Evolutionary conservation across 2,329 filamentous ascomycete species (phyloP).

Genomic region (Davidsoniella australis): DNA sequence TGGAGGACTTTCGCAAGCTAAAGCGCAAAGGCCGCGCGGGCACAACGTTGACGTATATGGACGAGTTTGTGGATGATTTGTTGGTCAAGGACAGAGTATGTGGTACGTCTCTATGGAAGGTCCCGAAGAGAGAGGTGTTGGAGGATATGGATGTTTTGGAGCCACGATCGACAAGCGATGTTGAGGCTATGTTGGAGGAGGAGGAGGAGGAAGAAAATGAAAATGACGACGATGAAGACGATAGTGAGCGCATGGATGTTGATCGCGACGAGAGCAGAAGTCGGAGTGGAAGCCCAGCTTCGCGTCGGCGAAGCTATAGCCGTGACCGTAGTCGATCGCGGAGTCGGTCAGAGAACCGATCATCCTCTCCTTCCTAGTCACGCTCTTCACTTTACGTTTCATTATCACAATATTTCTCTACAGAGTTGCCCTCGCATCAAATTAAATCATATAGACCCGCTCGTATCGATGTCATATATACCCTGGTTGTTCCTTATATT

Average conservation of each 20-base stretch:
- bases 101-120: constrained; percentile 80
- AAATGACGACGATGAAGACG: constrained; percentile 19
- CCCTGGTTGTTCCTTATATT: too few relatives aligned
- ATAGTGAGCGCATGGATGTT: constrained; percentile 15
- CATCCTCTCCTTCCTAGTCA: background rate
- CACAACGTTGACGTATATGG: constrained; percentile 62
- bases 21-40: constrained; percentile 58
- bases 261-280: constrained; percentile 8
- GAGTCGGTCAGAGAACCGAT: constrained; percentile 14
- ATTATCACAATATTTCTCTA: background rate
- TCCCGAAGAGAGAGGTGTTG: constrained; percentile 63
- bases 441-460: background rate
- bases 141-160: constrained; percentile 84
- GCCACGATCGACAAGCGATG: constrained; percentile 62
- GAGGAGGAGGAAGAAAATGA: constrained; percentile 29
- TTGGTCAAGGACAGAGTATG: constrained; percentile 79
- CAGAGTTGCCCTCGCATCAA: background rate
- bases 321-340: constrained; percentile 14
- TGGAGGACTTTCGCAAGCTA: constrained; percentile 72
- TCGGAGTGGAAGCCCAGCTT: constrained; percentile 1
- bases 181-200: constrained; percentile 53
- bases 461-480: too few relatives aligned
- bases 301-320: constrained; percentile 2
- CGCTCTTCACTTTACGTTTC: background rate
- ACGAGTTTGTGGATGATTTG: constrained; percentile 87